These are phyloP conservation scores for Gentiana straminea DNA, from an alignment of 257 asterid species.

Conservation along the genomic window DNA sequence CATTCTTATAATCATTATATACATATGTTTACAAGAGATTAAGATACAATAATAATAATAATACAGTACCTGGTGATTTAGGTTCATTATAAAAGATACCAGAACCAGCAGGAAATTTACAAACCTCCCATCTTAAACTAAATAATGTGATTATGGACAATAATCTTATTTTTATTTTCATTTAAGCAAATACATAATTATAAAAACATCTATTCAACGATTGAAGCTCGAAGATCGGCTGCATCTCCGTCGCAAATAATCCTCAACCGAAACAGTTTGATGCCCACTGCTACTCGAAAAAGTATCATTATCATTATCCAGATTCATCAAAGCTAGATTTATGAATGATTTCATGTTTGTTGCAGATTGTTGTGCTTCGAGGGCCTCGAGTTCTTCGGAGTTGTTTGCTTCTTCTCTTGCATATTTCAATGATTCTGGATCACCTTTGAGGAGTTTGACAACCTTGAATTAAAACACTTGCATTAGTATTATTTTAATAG, in stretches of 20 bases:
- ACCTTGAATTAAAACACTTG: slow-evolving; percentile 28
- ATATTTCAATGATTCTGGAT: slow-evolving; percentile 38
- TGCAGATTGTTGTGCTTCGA: slow-evolving; percentile 36
- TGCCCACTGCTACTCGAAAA: slow-evolving; percentile 57
- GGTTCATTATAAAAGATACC: no score
- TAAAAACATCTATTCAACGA: slow-evolving; percentile 4
- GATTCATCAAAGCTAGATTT: slow-evolving; percentile 59
- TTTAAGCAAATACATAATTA: background rate
- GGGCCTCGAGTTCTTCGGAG: slow-evolving; percentile 28
- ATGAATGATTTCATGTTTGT: slow-evolving; percentile 58
- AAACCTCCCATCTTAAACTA: slow-evolving; percentile 53
- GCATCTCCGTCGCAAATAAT: slow-evolving; percentile 68
- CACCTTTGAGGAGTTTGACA: slow-evolving; percentile 66
- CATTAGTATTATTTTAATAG: no score
- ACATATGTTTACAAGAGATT: no score
- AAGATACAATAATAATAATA: no score
- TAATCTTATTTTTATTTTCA: background rate
- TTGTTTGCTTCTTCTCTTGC: slow-evolving; percentile 41
- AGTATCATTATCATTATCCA: slow-evolving; percentile 75
- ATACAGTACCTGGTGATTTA: no score
- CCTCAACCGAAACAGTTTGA: slow-evolving; percentile 67
- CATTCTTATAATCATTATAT: no score
- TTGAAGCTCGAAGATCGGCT: slow-evolving; percentile 73
- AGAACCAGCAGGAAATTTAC: no score
- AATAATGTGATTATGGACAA: slow-evolving; percentile 10